Conservation (phyloP, 352 stramenopile genomes). For the Lagenidium giganteum region DNA sequence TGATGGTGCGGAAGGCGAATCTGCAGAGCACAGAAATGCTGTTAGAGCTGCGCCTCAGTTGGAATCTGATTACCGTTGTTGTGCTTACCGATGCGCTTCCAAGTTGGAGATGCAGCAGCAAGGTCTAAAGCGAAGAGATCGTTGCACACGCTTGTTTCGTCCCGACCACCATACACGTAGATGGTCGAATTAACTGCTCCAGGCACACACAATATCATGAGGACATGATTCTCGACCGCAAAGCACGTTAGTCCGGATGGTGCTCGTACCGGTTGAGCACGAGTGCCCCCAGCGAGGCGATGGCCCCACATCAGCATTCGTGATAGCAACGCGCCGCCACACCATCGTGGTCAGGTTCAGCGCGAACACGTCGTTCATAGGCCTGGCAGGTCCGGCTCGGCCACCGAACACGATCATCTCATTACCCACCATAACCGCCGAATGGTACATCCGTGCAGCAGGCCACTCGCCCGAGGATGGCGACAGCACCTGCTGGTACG, state of each 20-base stretch:
- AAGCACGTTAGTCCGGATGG: too few species aligned
- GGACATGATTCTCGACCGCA: too few species aligned
- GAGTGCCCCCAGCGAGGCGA: constrained; percentile 76
- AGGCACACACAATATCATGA: not conserved
- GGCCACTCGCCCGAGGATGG: constrained; percentile 11
- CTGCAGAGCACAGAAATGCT: too few species aligned
- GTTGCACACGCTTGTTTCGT: constrained; percentile 56
- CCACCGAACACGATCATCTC: constrained; percentile 81
- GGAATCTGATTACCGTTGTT: not conserved
- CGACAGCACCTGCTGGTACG: constrained; percentile 6
- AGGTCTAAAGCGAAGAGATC: constrained; percentile 73
- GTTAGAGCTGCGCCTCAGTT: too few species aligned
- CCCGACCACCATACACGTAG: constrained; percentile 68
- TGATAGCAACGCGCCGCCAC: constrained; percentile 29
- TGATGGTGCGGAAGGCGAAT: too few species aligned
- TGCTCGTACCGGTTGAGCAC: constrained; percentile 45
- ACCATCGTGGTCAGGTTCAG: constrained; percentile 41
- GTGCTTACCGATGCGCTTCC: constrained; percentile 44
- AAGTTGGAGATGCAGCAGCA: constrained; percentile 20
- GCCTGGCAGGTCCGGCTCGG: constrained; percentile 58
- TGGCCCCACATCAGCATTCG: constrained; percentile 22
- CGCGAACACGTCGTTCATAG: constrained; percentile 57
- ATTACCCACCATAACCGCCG: constrained; percentile 37
- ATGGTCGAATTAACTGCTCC: constrained; percentile 54
- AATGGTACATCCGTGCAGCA: constrained; percentile 73